phyloP scores from a whole-genome alignment of 306 rosid species.

The Geum urbanum region DNA sequence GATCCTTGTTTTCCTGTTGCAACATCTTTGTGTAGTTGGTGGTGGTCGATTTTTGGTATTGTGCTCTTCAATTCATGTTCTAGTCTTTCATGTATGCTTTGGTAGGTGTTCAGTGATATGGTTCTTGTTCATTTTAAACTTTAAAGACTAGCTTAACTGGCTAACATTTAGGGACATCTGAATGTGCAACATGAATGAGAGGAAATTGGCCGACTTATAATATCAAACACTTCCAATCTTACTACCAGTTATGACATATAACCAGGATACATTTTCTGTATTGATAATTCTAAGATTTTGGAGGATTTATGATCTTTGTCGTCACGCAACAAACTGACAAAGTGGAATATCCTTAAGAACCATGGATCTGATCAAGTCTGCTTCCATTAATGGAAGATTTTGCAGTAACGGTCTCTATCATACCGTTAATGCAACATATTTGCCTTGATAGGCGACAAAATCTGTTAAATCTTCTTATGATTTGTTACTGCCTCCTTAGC shows the following conservation, averaged over 20 bases:
- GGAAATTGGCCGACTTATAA: background rate
- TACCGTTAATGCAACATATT: constrained; percentile 8
- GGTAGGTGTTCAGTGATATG: background rate
- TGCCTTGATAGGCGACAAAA: background rate
- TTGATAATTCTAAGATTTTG: background rate
- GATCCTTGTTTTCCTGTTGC: background rate
- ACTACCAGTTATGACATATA: background rate
- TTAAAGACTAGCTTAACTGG: constrained; percentile 2
- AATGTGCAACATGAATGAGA: constrained; percentile 5
- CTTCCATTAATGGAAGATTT: constrained; percentile 4
- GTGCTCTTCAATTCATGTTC: no score
- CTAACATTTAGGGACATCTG: background rate
- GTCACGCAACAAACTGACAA: background rate
- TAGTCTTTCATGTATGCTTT: background rate
- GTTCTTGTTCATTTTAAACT: constrained; percentile 10
- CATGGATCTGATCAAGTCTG: background rate
- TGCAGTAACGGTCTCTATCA: background rate
- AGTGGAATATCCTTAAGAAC: background rate
- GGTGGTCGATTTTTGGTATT: background rate
- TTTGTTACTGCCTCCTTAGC: constrained; percentile 20
- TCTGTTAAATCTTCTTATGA: background rate
- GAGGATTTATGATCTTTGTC: background rate
- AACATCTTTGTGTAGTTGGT: background rate
- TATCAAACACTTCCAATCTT: background rate
- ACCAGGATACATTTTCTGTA: background rate